Base-by-base conservation (phyloP, 768 basidiomycete species). In the Favolaschia claudopus region DNA sequence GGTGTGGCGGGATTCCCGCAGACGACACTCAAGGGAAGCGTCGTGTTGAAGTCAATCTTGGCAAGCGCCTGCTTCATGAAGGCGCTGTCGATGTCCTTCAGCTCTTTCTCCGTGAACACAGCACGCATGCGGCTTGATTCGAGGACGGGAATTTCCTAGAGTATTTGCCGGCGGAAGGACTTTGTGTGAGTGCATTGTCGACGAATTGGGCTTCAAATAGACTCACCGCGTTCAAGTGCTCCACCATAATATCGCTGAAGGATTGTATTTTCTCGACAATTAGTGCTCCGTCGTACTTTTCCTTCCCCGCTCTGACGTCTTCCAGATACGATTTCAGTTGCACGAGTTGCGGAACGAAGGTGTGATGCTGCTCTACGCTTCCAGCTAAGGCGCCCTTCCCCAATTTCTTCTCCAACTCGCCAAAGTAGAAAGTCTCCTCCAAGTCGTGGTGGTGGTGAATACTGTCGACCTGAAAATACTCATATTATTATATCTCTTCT, bases 341-440 rank as follows among this genome's bases (percentile, higher is more conserved):
- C 6, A 55, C 8, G 15, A 69, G 33, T 13, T 55, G 55, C 12
- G 37, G 52, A n/a, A 55, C 32, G 55, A 69, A 68, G 17, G 34
- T 32, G 12, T 55, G 40, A 38, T 71, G 68, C 24, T 71, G 65
- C 10, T 60, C 67, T 6, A 70, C 55, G 42, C 60, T 70, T 7
- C 31, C 33, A 1, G 36, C 13, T 47, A 71, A 58, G 14, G 61
- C 22, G 27, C 51, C 51, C 8, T 17, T 7, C 12, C 69, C 65
- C 4, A 65, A 24, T 32, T 62, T 64, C 27, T 49, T 48, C 22
- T 64, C 60, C 31, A 69, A 28, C 46, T 59, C 50, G 1, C 66
- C 64, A 40, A 70, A 70, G 17, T 58, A 22, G 22, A 67, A 60
- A 1, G 47, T 32, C 29, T 70, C 69, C 36, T 70, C 69, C 25